These are phyloP conservation scores for Talaromyces nanjingensis DNA, from an alignment of 495 filamentous ascomycete genomes.

Conservation along the genomic window DNA sequence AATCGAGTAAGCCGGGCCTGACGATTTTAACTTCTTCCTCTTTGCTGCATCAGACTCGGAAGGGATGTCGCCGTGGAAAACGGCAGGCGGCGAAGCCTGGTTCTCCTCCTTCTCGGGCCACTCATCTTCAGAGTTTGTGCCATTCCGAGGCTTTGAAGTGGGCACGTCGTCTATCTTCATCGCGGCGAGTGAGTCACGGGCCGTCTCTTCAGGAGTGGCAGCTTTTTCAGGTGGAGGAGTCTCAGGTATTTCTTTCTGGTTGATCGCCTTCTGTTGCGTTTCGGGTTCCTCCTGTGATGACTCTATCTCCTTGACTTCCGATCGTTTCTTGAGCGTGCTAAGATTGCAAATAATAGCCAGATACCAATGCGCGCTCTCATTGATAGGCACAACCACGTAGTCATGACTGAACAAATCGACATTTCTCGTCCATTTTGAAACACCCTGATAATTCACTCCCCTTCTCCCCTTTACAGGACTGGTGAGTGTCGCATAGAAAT, in stretches of 20 bases:
- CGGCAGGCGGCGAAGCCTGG: conserved; percentile 10
- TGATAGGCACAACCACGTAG: conserved; percentile 87
- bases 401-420: conserved; percentile 81
- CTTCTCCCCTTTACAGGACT: conserved; percentile 46
- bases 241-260: conserved; percentile 25
- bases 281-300: conserved; percentile 11
- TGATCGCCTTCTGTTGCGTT: neutral
- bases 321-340: conserved; percentile 35
- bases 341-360: conserved; percentile 94
- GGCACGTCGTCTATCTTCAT: conserved; percentile 16
- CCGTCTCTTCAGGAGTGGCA: conserved; percentile 12
- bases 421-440: conserved; percentile 82
- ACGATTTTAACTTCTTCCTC: neutral
- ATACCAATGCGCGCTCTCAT: conserved; percentile 86
- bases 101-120: conserved; percentile 25
- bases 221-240: conserved; percentile 22
- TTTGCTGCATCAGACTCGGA: neutral
- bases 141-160: conserved; percentile 2
- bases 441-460: conserved; percentile 69
- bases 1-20: neutral
- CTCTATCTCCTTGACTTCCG: conserved; percentile 15
- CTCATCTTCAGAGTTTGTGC: conserved; percentile 12
- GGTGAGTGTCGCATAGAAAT: conserved; percentile 75
- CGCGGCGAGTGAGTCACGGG: conserved; percentile 20
- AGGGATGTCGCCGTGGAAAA: conserved; percentile 7